Base-by-base conservation (phyloP, 2,329 filamentous ascomycete genomes). In the Aspergillus intermedius region DNA sequence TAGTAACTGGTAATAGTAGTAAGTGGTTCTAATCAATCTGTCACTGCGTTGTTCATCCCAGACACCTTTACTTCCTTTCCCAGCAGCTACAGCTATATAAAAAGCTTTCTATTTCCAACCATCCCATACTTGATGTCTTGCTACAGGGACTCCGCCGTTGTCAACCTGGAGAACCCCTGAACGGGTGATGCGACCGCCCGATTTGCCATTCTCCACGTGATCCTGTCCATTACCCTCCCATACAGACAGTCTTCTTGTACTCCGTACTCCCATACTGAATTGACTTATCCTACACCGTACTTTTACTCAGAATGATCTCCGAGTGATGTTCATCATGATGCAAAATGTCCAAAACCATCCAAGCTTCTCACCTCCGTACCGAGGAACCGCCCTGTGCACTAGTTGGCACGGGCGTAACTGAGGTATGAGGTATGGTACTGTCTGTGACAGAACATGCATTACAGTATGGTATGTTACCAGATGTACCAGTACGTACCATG, bases 281-380 rank as follows among this genome's bases (percentile, higher is more conserved):
- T 19, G 17, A 19, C 17, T 19, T 17, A 17, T 42, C 30, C 34
- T 35, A 30, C 25, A 30, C 25, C 25, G 25, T 30, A 30, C 25
- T 30, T 30, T 30, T 30, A 30, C 25, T 30, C 25, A 28, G 25
- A 30, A 46, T 23, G 22, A 42, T 40, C 10, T 41, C 19, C 40
- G 17, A 19, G 47, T 55, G 54, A 51, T 55, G 53, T 49, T 46
- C 48, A 48, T 55, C 39, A 57, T 56, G 55, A 53, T 57, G 54
- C 49, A 54, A 54, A 50, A 30, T 30, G 25, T 12, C 25, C 10
- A 30, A 30, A 30, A 30, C 25, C 34, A 37, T n/a, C 34, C 34
- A 37, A 37, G 34, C 15, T 8, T 32, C 35, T 21, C 35, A 40
- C 35, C 34, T 37, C 34, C 34, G 34, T 37, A 40, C 37, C 37